phyloP scores from a whole-genome alignment of 1,139 yeast species.

The Candida buenavistaensis region DNA sequence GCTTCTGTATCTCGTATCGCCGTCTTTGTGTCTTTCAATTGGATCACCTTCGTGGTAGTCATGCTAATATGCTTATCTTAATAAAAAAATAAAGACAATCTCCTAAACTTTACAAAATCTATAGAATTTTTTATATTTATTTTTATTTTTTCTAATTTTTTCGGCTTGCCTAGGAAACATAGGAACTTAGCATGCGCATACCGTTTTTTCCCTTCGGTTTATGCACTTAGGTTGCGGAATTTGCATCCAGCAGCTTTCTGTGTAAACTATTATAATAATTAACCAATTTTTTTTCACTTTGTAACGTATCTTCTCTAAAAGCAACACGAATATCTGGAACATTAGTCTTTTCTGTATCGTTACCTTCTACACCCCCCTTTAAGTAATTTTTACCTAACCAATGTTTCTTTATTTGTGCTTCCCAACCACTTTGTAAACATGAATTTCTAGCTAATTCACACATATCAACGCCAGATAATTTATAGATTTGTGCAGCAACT shows the following conservation, averaged over 20 bases:
- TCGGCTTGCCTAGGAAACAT: background rate
- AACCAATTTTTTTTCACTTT: conserved; percentile 73
- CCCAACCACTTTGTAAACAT: conserved; percentile 92
- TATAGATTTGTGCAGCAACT: conserved; percentile 96
- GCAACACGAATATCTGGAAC: conserved; percentile 86
- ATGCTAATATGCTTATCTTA: background rate
- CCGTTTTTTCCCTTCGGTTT: no score
- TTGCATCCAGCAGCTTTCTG: conserved; percentile 5
- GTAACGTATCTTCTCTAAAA: conserved; percentile 78
- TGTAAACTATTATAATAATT: conserved; percentile 45
- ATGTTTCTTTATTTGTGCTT: conserved; percentile 75
- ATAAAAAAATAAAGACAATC: background rate
- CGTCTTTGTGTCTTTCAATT: background rate
- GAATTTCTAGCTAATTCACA: conserved; percentile 89
- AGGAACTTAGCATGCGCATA: background rate
- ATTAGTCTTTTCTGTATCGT: conserved; percentile 89
- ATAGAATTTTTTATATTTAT: no score
- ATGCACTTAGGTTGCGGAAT: conserved; percentile 1
- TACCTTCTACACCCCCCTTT: conserved; percentile 68
- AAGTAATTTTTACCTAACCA: conserved; percentile 84
- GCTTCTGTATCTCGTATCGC: conserved; percentile 8
- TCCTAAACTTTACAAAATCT: no score
- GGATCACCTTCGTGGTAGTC: conserved; percentile 1
- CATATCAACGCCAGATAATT: conserved; percentile 92
- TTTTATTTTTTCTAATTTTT: background rate